A percentile compares a stretch with the other conserved stretches of the same genome.
Conservation (phyloP, 148 eudicot species). For the Cornus kousa region DNA sequence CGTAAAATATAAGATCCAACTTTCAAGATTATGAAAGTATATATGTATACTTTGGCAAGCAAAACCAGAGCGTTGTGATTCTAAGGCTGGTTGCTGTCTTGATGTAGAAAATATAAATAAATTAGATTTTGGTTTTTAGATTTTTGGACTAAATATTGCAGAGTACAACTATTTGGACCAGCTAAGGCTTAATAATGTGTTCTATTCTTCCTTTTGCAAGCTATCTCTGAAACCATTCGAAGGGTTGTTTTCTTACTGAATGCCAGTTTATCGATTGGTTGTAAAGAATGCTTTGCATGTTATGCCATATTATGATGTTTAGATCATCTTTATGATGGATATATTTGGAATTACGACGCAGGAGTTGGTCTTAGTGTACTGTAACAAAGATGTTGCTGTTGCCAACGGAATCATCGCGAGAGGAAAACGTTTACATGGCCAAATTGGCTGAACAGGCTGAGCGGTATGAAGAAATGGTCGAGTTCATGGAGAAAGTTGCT, state of each 20-base stretch:
- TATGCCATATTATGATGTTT: background rate
- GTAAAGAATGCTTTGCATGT: background rate
- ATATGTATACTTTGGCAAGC: background rate
- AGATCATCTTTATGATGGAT: background rate
- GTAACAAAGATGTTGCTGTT: conserved; percentile 44
- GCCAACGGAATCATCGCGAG: conserved; percentile 43
- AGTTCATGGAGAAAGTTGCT: conserved; percentile 74
- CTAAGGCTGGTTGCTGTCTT: background rate
- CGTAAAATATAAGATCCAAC: too few species aligned
- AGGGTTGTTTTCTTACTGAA: background rate
- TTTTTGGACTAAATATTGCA: background rate
- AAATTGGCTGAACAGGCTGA: conserved; percentile 87
- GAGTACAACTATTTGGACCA: background rate
- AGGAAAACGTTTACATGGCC: conserved; percentile 77
- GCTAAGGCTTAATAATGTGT: background rate
- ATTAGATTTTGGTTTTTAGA: background rate
- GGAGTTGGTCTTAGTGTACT: background rate
- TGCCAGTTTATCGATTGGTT: background rate
- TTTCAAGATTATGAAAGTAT: too few species aligned
- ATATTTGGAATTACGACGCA: conserved; percentile 6
- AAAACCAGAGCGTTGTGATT: background rate
- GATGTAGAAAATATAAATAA: background rate
- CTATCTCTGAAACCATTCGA: too few species aligned
- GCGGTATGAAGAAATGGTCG: conserved; percentile 87
- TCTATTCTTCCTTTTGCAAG: too few species aligned